Evolutionary conservation across 2,329 filamentous ascomycete genomes (phyloP).

Genomic region (Colletotrichum cuscutae): DNA sequence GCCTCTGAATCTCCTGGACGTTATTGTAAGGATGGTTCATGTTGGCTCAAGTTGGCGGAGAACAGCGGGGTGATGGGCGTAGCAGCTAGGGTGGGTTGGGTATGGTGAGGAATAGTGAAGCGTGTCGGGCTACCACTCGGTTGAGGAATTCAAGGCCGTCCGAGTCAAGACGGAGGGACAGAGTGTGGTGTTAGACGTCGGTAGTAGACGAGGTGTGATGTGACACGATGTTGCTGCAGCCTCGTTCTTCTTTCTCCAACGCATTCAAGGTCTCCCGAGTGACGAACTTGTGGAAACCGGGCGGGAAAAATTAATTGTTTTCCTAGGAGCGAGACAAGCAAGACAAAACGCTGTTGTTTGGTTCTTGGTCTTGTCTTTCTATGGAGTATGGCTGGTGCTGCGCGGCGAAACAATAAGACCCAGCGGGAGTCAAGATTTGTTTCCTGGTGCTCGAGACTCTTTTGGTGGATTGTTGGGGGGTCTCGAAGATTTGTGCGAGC

Average conservation of each 20-base stretch:
- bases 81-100: slow-evolving; percentile 1
- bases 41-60: slow-evolving; percentile 20
- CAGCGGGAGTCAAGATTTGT: background rate
- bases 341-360: slow-evolving; percentile 10
- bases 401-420: slow-evolving; percentile 10
- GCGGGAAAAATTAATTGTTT: slow-evolving; percentile 11
- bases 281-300: slow-evolving; percentile 14
- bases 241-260: slow-evolving; percentile 24
- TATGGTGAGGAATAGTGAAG: slow-evolving; percentile 3
- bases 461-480: background rate
- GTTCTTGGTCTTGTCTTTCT: slow-evolving; percentile 5
- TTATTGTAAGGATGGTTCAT: slow-evolving; percentile 30
- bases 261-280: slow-evolving; percentile 25
- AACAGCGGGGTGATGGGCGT: slow-evolving; percentile 16
- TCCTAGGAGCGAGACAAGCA: slow-evolving; percentile 1
- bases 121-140: slow-evolving; percentile 4
- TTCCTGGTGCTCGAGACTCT: slow-evolving; percentile 5
- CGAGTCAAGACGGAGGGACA: slow-evolving; percentile 17
- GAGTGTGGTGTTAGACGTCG: background rate
- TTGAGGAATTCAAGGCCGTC: background rate
- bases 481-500: slow-evolving; percentile 15
- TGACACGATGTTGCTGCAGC: slow-evolving; percentile 27
- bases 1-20: slow-evolving; percentile 32
- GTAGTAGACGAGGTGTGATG: background rate
- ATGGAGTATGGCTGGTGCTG: background rate